Evolutionary conservation across 441 rosid genomes (phyloP).

Genomic region (Jatropha multifida): DNA sequence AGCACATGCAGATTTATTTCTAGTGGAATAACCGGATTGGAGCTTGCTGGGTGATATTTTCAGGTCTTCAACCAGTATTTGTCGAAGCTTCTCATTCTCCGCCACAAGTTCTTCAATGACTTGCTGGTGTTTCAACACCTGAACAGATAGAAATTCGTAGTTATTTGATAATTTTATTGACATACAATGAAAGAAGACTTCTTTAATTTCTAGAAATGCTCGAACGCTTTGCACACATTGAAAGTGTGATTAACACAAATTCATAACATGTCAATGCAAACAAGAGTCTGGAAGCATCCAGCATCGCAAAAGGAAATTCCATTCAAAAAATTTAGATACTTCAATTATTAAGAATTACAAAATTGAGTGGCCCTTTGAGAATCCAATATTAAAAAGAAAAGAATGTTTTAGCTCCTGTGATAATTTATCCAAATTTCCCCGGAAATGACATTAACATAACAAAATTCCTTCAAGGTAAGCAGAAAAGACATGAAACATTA

Average conservation of each 20-base stretch:
- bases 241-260: background rate
- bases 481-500: constrained; percentile 32
- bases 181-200: background rate
- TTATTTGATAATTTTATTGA: background rate
- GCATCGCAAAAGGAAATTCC: background rate
- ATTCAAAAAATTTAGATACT: background rate
- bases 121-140: constrained; percentile 89
- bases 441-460: background rate
- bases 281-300: background rate
- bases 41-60: constrained; percentile 73
- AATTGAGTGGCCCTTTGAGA: background rate
- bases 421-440: background rate
- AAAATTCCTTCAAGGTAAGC: background rate
- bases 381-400: background rate
- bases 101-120: constrained; percentile 70
- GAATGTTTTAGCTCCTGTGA: background rate
- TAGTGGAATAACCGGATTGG: constrained; percentile 40
- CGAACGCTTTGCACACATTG: background rate
- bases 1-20: constrained; percentile 43
- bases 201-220: background rate
- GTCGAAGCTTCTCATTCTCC: constrained; percentile 77
- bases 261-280: background rate
- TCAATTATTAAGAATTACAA: background rate
- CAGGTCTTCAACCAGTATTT: constrained; percentile 72
- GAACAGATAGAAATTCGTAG: constrained; percentile 11